Base-by-base conservation (phyloP, 805 yeast genomes). In the Komagataella mondaviorum region DNA sequence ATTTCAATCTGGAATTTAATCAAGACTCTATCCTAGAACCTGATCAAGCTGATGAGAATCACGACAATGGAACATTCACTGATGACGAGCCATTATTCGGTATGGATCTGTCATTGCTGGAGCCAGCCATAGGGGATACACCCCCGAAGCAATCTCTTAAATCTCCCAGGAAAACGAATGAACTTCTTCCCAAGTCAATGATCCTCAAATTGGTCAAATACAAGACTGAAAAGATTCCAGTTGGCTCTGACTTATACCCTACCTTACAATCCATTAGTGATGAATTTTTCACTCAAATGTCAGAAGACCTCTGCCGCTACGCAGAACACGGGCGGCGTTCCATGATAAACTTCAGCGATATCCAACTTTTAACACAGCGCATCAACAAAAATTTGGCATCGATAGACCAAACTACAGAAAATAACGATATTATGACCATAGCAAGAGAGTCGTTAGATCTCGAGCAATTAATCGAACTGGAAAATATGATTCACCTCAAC, bases 221-320 rank as follows among this genome's bases (percentile, higher is more conserved):
- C 39, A 30, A 30, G 14, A 30, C 39, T 30, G 39, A 14, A 30
- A 8, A 3, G 8, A 30, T 14, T 14, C 10, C 39, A 30, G 8
- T 30, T 30, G 39, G 39, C 39, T 6, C 39, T 10, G 14, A 10
- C 14, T 30, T 30, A 30, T 10, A 30, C 39, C 39, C 39, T 5
- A 30, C 39, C 12, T 30, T 30, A 30, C 39, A 30, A 8, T 30
- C 39, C 39, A 61, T 66, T 46, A 66, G 72, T 2, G 59, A 61
- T 20, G 66, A 63, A 46, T 72, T 72, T 48, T 58, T 72, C 45
- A 54, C 56, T 22, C 67, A 66, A 20, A 65, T 71, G 51, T 52
- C 67, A 55, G 52, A 49, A 0, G 73, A 71, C 53, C 57, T 71
- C 48, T 55, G 60, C 18, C 62, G 66, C 3, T 67, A 64, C 54